A percentile compares a stretch with the other conserved stretches of the same genome.
These are phyloP conservation scores for Clarireedia hainanense DNA, from an alignment of 2,329 filamentous ascomycete genomes.

Conservation along the genomic window DNA sequence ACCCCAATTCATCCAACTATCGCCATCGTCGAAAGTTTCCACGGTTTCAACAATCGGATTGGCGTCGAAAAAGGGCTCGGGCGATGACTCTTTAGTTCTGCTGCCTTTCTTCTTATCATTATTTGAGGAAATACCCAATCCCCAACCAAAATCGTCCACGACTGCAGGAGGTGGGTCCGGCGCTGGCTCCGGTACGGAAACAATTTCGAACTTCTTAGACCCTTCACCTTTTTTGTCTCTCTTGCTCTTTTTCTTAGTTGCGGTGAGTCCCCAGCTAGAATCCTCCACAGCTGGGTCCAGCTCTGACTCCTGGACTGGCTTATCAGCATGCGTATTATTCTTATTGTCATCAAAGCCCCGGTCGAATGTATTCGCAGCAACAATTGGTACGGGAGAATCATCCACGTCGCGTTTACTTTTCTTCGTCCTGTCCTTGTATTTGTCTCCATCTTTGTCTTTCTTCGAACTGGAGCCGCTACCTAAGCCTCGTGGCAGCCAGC, in stretches of 20 bases:
- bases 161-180: constrained; percentile 24
- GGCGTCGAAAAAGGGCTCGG: constrained; percentile 13
- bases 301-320: constrained; percentile 14
- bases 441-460: constrained; percentile 15
- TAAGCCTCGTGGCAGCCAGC: constrained; percentile 10
- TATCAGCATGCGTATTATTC: not conserved
- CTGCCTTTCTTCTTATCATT: constrained; percentile 38
- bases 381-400: constrained; percentile 27
- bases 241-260: constrained; percentile 27
- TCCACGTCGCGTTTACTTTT: constrained; percentile 31
- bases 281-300: constrained; percentile 24
- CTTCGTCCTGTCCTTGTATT: constrained; percentile 35
- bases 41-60: constrained; percentile 20
- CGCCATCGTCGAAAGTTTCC: constrained; percentile 18
- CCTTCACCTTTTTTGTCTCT: constrained; percentile 37
- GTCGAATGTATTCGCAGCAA: constrained; percentile 8
- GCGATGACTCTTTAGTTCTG: constrained; percentile 18
- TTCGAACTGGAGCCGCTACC: constrained; percentile 34
- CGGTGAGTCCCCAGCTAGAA: constrained; percentile 25
- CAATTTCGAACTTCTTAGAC: constrained; percentile 20
- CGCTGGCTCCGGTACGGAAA: constrained; percentile 19
- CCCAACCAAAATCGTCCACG: constrained; percentile 13
- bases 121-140: constrained; percentile 22
- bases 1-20: constrained; percentile 25
- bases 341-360: not conserved